Evolutionary conservation across 2,329 filamentous ascomycete species (phyloP).

Genomic region (Apiospora koreana): DNA sequence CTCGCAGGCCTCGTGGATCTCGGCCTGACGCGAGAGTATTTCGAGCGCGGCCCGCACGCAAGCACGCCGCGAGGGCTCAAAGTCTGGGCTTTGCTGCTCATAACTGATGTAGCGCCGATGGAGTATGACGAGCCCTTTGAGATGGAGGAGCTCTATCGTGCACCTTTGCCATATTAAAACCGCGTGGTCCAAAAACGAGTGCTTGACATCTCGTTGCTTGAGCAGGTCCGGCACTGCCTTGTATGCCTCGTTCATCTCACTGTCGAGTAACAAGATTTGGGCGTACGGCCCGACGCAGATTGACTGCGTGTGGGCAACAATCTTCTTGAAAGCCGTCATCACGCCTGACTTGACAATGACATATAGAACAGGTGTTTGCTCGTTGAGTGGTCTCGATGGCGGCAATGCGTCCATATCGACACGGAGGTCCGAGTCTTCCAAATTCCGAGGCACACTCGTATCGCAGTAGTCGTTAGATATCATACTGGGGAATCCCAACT

Average conservation of each 20-base stretch:
- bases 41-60: slow-evolving; percentile 29
- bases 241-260: slow-evolving; percentile 23
- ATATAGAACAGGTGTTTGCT: neutral
- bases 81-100: slow-evolving; percentile 17
- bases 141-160: slow-evolving; percentile 32
- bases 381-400: neutral
- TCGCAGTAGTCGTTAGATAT: slow-evolving; percentile 38
- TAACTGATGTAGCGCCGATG: slow-evolving; percentile 31
- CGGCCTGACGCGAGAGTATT: slow-evolving; percentile 29
- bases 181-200: slow-evolving; percentile 29
- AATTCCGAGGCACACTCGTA: slow-evolving; percentile 38
- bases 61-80: slow-evolving; percentile 21
- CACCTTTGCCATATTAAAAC: slow-evolving; percentile 27
- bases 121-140: slow-evolving; percentile 34
- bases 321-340: neutral
- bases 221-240: slow-evolving; percentile 24
- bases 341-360: neutral
- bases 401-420: slow-evolving; percentile 34
- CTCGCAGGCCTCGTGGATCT: slow-evolving; percentile 34
- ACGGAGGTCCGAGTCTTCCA: slow-evolving; percentile 40
- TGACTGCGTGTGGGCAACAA: neutral
- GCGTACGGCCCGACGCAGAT: neutral
- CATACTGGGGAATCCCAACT: slow-evolving; percentile 51
- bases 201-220: slow-evolving; percentile 25
- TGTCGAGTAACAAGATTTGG: slow-evolving; percentile 20